Base-by-base conservation (phyloP, 202 grass and related monocot genomes). In the Carex sylvatica region DNA sequence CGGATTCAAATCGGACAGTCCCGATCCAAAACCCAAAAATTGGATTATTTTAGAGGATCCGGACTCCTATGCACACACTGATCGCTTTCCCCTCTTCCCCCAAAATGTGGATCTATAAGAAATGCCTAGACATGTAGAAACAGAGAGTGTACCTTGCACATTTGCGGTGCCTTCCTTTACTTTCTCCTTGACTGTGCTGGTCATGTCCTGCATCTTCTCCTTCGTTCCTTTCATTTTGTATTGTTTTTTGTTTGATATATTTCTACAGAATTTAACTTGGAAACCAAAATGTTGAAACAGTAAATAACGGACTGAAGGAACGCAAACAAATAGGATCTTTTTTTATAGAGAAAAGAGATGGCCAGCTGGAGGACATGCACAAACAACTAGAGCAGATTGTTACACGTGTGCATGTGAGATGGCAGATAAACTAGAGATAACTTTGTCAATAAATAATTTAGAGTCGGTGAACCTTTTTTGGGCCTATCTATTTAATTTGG, bases 191-290 rank as follows among this genome's bases (percentile, higher is more conserved):
- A 78, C 83, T 42, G 82, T 60, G 87, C 95, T 94, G 81, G 15
- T 69, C 92, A 87, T 87, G 79, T 94, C 94, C 90, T 97, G 86
- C 31, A 18, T 28, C 90, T 92, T 92, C 92, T 89, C 92, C 85
- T 92, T 98, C 24, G 89, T 86, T 12, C 85, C 83, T 64, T 97
- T 88, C 92, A 97, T 91, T 75, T 14, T 82, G 51, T 15, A 35
- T 61, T 70, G 9, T 5, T 49, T 46, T 46, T 70, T 22, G 44
- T 66, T 66, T 9, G n/a, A 30, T 23, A n/a, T 26, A 24, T 76
- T 79, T 61, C 7, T 30, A 70, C 16, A 55, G 83, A 18, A 40
- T 40, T 13, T 2, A 23, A 24, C 15, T 9, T 28, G 7, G n/a
- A 85, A 2, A 62, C 6, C 9, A 52, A 22, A 10, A n/a, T 8